Base-by-base conservation (phyloP, 352 stramenopile genomes). In the Vaucheria bursata region DNA sequence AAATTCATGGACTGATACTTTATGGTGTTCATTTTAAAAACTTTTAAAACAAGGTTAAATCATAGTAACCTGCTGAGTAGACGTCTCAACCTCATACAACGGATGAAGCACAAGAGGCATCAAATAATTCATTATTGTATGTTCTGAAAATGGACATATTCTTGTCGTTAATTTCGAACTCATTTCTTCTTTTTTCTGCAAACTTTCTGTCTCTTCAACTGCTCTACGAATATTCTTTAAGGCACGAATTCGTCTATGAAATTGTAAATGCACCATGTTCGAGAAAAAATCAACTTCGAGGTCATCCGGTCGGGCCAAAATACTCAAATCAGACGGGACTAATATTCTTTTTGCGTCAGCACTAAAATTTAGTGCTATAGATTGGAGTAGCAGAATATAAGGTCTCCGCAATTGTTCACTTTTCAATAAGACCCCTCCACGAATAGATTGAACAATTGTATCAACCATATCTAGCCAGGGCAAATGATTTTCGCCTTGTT, bases 251-350 rank as follows among this genome's bases (percentile, higher is more conserved):
- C 94, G 92, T 67, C 95, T 90, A 83, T 99, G 96, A 59, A 95
- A 87, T 85, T 99, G 96, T 50, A 99, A 97, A 87, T 99, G 96
- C 38, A 91, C 97, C 49, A 98, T 89, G 84, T 98, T 98, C 79
- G 96, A 91, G 87, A 99, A 99, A 79, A 99, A 98, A 85, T 99
- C 95, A 3, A 94, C 89, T 78, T 99, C 91, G 5, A 90, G 86
- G 77, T 97, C 91, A 3, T 95, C 87, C 34, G 84, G 71, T 35
- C 79, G 74, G 32, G 65, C 69, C 18, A 86, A 75, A 8, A 50
- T 37, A 65, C 49, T 53, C 35, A 86, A 73, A 45, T 86, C 82
- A 38, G 37, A 50, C 53, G 77, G 77, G 4, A 81, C 66, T 29
- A 77, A 53, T 33, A 45, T 34, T 25, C 33, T 18, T 32, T 70